Evolutionary conservation across 2,329 filamentous ascomycete genomes (phyloP).

Genomic region (Aspergillus felis): DNA sequence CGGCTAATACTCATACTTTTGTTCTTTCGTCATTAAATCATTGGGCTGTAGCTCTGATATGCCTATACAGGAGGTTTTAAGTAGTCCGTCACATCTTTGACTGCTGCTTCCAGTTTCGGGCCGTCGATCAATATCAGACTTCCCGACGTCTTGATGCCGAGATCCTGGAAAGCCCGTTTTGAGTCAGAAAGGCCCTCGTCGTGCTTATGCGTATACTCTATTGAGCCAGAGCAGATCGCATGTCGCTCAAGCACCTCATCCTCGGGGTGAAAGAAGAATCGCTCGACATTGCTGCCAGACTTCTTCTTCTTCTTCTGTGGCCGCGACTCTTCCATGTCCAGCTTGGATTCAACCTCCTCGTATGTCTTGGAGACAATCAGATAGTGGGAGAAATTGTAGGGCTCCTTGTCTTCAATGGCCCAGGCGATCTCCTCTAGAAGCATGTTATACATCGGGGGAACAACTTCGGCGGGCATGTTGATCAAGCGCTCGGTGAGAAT

Average conservation of each 20-base stretch:
- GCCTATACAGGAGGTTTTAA: constrained; percentile 52
- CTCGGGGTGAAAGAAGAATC: constrained; percentile 93
- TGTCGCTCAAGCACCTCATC: constrained; percentile 83
- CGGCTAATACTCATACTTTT: constrained; percentile 2
- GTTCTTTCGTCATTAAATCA: background rate
- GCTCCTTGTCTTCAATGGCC: constrained; percentile 84
- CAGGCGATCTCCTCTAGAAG: constrained; percentile 85
- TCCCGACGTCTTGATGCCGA: constrained; percentile 80
- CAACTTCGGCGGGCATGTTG: constrained; percentile 92
- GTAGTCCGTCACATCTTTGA: constrained; percentile 73
- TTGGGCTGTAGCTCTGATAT: background rate
- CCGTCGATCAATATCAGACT: constrained; percentile 85
- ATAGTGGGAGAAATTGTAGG: constrained; percentile 91
- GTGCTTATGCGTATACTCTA: constrained; percentile 71
- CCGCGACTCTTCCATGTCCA: constrained; percentile 63
- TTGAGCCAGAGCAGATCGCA: constrained; percentile 66
- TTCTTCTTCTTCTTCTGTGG: constrained; percentile 67
- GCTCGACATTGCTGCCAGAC: constrained; percentile 46
- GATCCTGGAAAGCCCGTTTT: constrained; percentile 89
- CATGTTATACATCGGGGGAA: constrained; percentile 93
- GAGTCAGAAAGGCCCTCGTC: constrained; percentile 81
- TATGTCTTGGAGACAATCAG: constrained; percentile 91
- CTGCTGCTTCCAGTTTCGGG: constrained; percentile 67
- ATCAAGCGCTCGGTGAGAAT: constrained; percentile 90
- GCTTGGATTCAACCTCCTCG: constrained; percentile 74